Conservation (phyloP, 345 rosid genomes). For the Geranium brycei region DNA sequence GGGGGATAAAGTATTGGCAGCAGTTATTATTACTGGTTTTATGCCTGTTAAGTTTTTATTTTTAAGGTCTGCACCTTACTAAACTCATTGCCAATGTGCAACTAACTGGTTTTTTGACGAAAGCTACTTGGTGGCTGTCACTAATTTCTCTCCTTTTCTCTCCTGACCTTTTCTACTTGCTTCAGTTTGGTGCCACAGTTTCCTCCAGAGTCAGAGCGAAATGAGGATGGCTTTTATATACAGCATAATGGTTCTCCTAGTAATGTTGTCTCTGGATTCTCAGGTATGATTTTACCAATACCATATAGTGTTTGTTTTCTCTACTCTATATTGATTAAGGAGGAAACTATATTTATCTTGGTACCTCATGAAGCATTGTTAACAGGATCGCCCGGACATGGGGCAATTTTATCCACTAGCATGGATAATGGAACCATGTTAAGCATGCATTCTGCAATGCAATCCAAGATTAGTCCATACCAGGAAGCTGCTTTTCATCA, state of each 20-base stretch:
- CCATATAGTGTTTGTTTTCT: conserved; percentile 1
- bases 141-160: not conserved
- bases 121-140: too few relatives aligned
- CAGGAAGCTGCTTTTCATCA: conserved; percentile 22
- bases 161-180: conserved; percentile 5
- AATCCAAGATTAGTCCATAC: conserved; percentile 12
- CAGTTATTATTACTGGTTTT: too few relatives aligned
- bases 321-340: conserved; percentile 7
- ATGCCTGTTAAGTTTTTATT: too few relatives aligned
- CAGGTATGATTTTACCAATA: conserved; percentile 22
- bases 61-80: too few relatives aligned
- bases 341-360: not conserved
- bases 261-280: conserved; percentile 17
- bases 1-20: too few relatives aligned
- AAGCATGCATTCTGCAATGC: conserved; percentile 18
- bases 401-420: conserved; percentile 16
- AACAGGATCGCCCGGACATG: conserved; percentile 15
- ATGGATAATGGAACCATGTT: conserved; percentile 20
- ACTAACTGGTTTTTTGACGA: too few relatives aligned
- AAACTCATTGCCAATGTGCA: too few relatives aligned
- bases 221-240: conserved; percentile 14
- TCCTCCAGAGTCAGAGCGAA: conserved; percentile 20
- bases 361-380: conserved; percentile 14
- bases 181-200: conserved; percentile 25
- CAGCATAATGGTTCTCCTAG: conserved; percentile 23